Evolutionary conservation across 2,329 filamentous ascomycete genomes (phyloP), one percentile per base, ranked within the genome.

Genomic region (Graphilbum fragrans): DNA sequence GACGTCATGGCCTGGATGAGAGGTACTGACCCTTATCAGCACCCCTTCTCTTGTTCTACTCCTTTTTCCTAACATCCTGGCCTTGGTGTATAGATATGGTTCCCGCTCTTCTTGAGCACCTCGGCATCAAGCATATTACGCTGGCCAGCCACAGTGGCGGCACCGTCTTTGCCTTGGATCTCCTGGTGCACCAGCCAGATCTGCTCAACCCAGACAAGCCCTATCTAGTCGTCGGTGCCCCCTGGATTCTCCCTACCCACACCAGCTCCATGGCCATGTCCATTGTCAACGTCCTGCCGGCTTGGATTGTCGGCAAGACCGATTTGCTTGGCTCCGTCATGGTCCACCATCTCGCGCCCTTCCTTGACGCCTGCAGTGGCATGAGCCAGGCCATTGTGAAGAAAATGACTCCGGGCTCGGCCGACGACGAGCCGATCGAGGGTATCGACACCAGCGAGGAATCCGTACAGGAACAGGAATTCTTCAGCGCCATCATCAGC

Each of bases 71-170:
- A 12, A 22, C n/a, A n/a, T 9, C 5, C 29, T 14, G 9, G 14
- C 25, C 16, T n/a, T n/a, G 17, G 17, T 33, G 7, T 5, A 19
- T 29, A 41, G 44, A 35, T 9, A 23, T 53, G 11, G 51, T 59
- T 14, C 45, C 51, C 11, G 55, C 55, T 2, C 50, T 64, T 3
- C 49, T 63, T 11, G 22, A 50, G 19, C 58, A 60, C 38, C 55
- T 64, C 7, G 37, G 33, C 18, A 54, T 63, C 29, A 39, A 35
- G 5, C 51, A 59, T 41, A 51, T 59, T 11, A 52, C 50, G 3
- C 14, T 58, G 10, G 53, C 42, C 34, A 49, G 51, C 34, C 58
- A 59, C 21, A 58, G 54, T 42, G 55, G 50, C 43, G 58, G 57
- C 19, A 49, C 52, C 22, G 29, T 60, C 37, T 58, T 51, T 44